Conservation (phyloP, 164 flowering plant species). For the Dillenia turbinata region DNA sequence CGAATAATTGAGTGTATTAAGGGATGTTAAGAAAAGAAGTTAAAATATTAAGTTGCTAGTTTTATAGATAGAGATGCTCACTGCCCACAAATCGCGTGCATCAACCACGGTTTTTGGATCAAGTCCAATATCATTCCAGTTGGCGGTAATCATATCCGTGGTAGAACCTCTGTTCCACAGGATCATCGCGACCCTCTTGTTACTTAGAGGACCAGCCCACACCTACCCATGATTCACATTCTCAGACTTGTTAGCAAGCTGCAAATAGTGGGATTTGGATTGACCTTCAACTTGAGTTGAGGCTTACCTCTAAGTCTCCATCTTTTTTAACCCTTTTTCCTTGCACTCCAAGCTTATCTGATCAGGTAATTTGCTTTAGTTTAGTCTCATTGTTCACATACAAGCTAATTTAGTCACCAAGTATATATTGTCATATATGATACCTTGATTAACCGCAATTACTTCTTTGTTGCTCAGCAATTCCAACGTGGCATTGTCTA, state of each 20-base stretch:
- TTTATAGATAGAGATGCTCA: constrained; percentile 13
- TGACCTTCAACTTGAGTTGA: neutral
- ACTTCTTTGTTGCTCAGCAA: constrained; percentile 68
- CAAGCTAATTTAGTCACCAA: too few relatives aligned
- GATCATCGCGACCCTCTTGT: constrained; percentile 39
- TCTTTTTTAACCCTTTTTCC: constrained; percentile 62
- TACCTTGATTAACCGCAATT: constrained; percentile 82
- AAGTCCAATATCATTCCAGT: constrained; percentile 59
- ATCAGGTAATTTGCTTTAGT: neutral
- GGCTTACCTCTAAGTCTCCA: constrained; percentile 60
- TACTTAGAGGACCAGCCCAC: constrained; percentile 71
- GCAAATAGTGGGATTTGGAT: neutral
- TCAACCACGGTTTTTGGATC: constrained; percentile 27
- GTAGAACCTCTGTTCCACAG: constrained; percentile 68
- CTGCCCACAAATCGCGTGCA: constrained; percentile 68
- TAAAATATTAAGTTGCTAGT: too few relatives aligned
- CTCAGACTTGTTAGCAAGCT: neutral
- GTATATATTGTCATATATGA: too few relatives aligned
- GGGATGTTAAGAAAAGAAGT: too few relatives aligned
- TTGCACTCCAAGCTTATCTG: constrained; percentile 75
- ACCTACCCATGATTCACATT: constrained; percentile 30
- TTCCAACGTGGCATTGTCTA: constrained; percentile 32
- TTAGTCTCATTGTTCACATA: too few relatives aligned
- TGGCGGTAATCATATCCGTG: constrained; percentile 39
- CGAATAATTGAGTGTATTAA: too few relatives aligned